Base-by-base conservation (phyloP, 306 rosid species). In the Rosa lucieae region DNA sequence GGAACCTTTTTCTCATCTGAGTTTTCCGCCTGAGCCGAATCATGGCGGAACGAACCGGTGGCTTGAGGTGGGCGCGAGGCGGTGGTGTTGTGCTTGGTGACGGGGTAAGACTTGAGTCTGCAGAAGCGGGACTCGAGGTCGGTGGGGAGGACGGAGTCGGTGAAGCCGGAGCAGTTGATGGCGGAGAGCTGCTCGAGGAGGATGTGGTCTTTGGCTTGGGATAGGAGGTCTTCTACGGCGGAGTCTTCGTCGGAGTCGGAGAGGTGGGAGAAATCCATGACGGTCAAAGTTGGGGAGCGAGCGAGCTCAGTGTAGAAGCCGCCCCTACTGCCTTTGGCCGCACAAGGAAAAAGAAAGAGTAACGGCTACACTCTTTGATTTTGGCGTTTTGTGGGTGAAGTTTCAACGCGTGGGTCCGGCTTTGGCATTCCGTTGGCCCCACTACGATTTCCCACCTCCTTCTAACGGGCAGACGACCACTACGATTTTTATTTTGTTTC, bases 91-190 rank as follows among this genome's bases (percentile, higher is more conserved):
- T 70, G 11, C 5, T 79, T 87, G 43, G 88, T 72, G 52, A 79
- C 75, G 0, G 99, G 97, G 26, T 92, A 88, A 1, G 97, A 89
- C 61, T 94, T 91, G 87, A 95, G 99, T 13, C 82, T 90, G 67
- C 81, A 84, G 80, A 95, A 95, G n/a, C 97, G 94, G 9, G 95
- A 86, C 62, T 92, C 97, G 12, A 92, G 97, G 40, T 95, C 84
- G 13, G 86, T 3, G 59, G 97, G 94, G 47, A 95, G 97, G 46
- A 59, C 39, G 2, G 95, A 82, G 53, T 91, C 77, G 8, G 91
- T 78, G 89, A 92, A 73, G 26, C 68, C 82, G 15, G 99, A 86
- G 83, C 90, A 94, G 81, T 91, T 89, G 89, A 92, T 87, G 81
- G 90, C 90, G 62, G 97, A 79, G 65, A 94, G 61, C 84, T 94